Evolutionary conservation across 495 filamentous ascomycete species (phyloP).

Genomic region (Penicillium tannophilum): DNA sequence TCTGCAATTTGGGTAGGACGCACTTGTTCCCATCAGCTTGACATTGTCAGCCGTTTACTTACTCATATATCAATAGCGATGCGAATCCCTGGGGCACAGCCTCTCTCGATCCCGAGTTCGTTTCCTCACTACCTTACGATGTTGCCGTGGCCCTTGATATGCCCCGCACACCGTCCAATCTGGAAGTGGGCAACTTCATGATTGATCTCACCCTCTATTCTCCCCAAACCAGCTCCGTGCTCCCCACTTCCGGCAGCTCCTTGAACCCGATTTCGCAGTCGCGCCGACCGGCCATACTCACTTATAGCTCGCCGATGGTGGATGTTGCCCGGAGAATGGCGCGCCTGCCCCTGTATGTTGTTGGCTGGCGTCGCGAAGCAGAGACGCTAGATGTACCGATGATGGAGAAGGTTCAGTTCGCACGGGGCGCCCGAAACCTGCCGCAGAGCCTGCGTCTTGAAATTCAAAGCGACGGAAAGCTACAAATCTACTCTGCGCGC

Average conservation of each 20-base stretch:
- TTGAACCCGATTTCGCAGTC: constrained; percentile 42
- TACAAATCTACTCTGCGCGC: constrained; percentile 73
- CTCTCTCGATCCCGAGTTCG: constrained; percentile 40
- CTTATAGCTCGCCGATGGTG: constrained; percentile 64
- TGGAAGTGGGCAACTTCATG: constrained; percentile 87
- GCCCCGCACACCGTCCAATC: constrained; percentile 58
- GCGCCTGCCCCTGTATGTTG: constrained; percentile 59
- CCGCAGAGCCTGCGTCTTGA: constrained; percentile 64
- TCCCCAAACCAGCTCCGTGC: constrained; percentile 34
- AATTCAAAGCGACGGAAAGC: constrained; percentile 61
- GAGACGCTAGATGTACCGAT: constrained; percentile 66
- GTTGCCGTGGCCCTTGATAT: constrained; percentile 74
- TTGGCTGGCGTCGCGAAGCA: constrained; percentile 57
- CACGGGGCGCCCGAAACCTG: constrained; percentile 53
- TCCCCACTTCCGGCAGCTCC: constrained; percentile 26
- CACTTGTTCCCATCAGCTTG: background rate
- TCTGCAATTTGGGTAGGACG: constrained; percentile 76
- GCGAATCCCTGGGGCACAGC: constrained; percentile 48
- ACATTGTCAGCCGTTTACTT: background rate
- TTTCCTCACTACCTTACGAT: constrained; percentile 57
- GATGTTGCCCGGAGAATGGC: constrained; percentile 51
- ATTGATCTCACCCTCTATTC: constrained; percentile 69
- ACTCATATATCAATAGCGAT: constrained; percentile 26
- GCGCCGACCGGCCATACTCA: constrained; percentile 65
- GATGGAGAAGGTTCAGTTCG: constrained; percentile 70